Evolutionary conservation across 2,329 filamentous ascomycete species (phyloP).

Genomic region (Emergomyces africanus): DNA sequence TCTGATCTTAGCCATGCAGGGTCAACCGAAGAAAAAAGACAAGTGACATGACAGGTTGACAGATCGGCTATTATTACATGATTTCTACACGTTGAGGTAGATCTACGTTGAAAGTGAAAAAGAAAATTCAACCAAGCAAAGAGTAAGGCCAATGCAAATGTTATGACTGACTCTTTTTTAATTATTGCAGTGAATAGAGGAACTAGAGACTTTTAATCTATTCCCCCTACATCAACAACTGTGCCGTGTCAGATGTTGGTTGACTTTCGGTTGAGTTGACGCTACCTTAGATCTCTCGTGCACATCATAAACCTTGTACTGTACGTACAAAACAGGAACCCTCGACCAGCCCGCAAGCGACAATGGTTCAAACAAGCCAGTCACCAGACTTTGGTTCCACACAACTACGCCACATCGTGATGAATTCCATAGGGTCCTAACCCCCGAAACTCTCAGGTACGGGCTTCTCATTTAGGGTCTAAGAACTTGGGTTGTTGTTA

Average conservation of each 20-base stretch:
- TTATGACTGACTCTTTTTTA: not conserved
- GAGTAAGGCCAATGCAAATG: not conserved
- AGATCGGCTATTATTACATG: not conserved
- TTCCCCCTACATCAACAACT: not conserved
- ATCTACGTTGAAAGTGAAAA: not conserved
- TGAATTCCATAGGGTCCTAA: not conserved
- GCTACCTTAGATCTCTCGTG: not conserved
- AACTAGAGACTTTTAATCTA: not conserved
- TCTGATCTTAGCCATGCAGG: not conserved
- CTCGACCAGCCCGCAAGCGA: not conserved
- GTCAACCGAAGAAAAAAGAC: not conserved
- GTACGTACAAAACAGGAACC: not conserved
- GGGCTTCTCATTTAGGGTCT: not conserved
- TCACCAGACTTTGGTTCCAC: not conserved
- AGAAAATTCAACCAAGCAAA: not conserved
- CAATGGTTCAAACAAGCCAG: not conserved
- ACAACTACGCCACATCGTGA: not conserved
- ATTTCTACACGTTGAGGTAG: not conserved
- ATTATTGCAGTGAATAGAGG: not conserved
- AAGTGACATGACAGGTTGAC: not conserved
- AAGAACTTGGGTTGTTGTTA: not conserved
- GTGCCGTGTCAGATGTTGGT: not conserved
- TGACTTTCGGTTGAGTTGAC: not conserved
- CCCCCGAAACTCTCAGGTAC: not conserved
- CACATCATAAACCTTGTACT: constrained; percentile 1